These are phyloP conservation scores for Kwoniella newhampshirensis DNA, from an alignment of 768 basidiomycete species.

Conservation along the genomic window DNA sequence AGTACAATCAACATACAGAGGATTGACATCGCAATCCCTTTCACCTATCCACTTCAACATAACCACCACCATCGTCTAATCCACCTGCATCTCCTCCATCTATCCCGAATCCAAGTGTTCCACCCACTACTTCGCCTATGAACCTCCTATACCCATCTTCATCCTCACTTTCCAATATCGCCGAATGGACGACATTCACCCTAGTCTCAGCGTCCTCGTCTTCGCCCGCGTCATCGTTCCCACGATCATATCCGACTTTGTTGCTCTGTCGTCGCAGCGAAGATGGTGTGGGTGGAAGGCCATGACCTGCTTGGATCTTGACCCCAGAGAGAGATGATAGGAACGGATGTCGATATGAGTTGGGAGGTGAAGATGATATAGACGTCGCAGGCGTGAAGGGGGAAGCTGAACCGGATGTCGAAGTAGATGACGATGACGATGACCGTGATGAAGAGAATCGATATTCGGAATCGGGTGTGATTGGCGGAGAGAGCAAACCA, in stretches of 20 bases:
- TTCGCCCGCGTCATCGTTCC: not conserved
- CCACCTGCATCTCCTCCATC: slow-evolving; percentile 10
- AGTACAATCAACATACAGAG: too few relatives aligned
- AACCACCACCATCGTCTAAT: slow-evolving; percentile 5
- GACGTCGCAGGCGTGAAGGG: not conserved
- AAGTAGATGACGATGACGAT: too few relatives aligned
- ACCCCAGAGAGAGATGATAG: slow-evolving; percentile 1
- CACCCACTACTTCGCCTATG: slow-evolving; percentile 40
- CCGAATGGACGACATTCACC: slow-evolving; percentile 40
- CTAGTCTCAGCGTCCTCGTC: slow-evolving; percentile 2
- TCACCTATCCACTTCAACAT: slow-evolving; percentile 13
- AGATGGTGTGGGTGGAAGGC: too few relatives aligned
- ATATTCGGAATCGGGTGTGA: not conserved
- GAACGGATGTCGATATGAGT: slow-evolving; percentile 7
- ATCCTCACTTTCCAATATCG: slow-evolving; percentile 45
- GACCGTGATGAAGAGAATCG: too few relatives aligned
- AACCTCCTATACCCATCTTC: slow-evolving; percentile 44
- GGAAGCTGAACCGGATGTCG: too few relatives aligned
- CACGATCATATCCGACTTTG: too few relatives aligned
- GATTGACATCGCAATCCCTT: not conserved
- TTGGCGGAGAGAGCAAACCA: slow-evolving; percentile 2
- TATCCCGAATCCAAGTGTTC: slow-evolving; percentile 11
- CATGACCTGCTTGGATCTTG: too few relatives aligned
- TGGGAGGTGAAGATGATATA: not conserved
- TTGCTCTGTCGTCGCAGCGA: too few relatives aligned